Percentiles rank a stretch among this genome's conserved stretches.
These are phyloP conservation scores for Trichoderma lentiforme DNA, from an alignment of 2,329 filamentous ascomycete genomes.

Conservation along the genomic window DNA sequence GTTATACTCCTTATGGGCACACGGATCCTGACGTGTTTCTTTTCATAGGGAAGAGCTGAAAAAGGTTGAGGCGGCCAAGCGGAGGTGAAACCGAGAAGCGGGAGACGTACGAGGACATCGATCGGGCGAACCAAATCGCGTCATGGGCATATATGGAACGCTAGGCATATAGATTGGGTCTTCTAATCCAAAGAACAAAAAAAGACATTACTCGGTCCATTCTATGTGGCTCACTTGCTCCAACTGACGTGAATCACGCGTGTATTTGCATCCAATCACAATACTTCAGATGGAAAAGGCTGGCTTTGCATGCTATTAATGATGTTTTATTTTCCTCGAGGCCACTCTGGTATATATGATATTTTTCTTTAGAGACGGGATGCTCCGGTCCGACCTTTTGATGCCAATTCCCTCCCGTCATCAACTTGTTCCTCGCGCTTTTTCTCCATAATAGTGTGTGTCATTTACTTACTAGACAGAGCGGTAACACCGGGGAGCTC, in stretches of 20 bases:
- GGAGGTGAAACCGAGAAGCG: slow-evolving; percentile 42
- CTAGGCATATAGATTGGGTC: slow-evolving; percentile 12
- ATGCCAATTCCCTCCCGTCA: slow-evolving; percentile 29
- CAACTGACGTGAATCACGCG: neutral
- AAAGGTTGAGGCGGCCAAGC: slow-evolving; percentile 80
- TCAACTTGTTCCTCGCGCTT: slow-evolving; percentile 26
- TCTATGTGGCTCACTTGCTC: neutral
- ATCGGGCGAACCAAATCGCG: neutral
- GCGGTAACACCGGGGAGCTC: slow-evolving; percentile 90
- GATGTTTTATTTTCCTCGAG: neutral
- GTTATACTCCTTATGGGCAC: slow-evolving; percentile 3
- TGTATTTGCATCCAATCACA: neutral
- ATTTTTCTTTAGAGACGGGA: slow-evolving; percentile 34
- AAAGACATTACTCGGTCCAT: slow-evolving; percentile 2
- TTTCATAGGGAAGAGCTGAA: slow-evolving; percentile 76
- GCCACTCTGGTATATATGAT: slow-evolving; percentile 2
- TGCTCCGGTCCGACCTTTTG: slow-evolving; percentile 30
- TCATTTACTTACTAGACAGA: slow-evolving; percentile 69
- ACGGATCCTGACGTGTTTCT: slow-evolving; percentile 20
- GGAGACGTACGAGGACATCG: slow-evolving; percentile 20
- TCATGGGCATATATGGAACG: slow-evolving; percentile 3
- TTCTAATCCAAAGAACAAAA: slow-evolving; percentile 12
- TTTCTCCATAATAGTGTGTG: neutral
- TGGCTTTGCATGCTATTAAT: neutral
- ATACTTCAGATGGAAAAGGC: neutral